Evolutionary conservation across 345 rosid genomes (phyloP).

Genomic region (Pelargonium nanum): DNA sequence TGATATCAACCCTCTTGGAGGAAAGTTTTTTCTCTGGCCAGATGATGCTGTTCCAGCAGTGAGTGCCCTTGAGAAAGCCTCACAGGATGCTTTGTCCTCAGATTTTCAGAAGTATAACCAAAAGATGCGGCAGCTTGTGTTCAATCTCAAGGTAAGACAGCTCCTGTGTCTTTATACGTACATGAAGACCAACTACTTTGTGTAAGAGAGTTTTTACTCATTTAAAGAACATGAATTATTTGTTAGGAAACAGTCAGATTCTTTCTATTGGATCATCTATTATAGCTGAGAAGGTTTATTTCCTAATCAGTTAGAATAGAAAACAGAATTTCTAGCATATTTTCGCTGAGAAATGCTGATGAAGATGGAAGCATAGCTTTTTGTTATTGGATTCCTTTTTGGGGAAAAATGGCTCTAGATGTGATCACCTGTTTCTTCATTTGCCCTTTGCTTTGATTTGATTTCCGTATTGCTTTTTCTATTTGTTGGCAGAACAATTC

Average conservation of each 20-base stretch:
- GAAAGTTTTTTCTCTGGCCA: constrained; percentile 63
- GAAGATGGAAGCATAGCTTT: neutral
- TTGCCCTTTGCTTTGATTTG: neutral
- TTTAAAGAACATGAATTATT: no score
- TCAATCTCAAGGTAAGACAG: constrained; percentile 73
- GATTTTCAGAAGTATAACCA: constrained; percentile 90
- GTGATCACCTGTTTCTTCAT: neutral
- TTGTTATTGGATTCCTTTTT: neutral
- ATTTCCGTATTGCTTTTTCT: constrained; percentile 28
- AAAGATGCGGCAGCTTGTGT: constrained; percentile 67
- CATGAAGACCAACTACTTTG: neutral
- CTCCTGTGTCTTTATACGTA: neutral
- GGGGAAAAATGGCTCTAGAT: neutral
- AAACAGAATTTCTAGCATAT: neutral
- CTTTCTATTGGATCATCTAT: neutral
- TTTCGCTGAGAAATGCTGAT: neutral
- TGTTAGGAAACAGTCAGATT: neutral
- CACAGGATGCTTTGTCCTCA: constrained; percentile 53
- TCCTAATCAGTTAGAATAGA: neutral
- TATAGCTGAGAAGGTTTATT: neutral
- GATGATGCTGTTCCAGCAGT: constrained; percentile 76
- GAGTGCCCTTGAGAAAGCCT: constrained; percentile 72
- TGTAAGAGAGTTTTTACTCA: neutral
- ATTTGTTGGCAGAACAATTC: constrained; percentile 19
- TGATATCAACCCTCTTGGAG: neutral